These are phyloP conservation scores for Blastobotrys proliferans DNA, from an alignment of 1,139 yeast genomes.

Conservation along the genomic window DNA sequence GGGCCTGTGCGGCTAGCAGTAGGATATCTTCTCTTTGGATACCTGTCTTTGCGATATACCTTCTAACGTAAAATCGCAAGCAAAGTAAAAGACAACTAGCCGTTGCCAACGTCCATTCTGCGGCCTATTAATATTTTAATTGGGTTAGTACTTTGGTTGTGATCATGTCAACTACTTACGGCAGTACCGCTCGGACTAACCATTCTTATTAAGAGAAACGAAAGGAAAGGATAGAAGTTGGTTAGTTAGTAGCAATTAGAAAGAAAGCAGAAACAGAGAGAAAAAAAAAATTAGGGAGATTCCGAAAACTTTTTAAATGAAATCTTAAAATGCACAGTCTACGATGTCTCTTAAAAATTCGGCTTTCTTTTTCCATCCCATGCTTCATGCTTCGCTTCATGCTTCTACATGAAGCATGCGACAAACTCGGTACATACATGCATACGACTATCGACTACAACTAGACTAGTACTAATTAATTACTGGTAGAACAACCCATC, in stretches of 20 bases:
- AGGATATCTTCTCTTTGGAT: constrained; percentile 29
- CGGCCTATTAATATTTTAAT: no score
- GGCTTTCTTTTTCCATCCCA: no score
- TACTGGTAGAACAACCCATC: no score
- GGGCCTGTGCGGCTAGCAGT: constrained; percentile 25
- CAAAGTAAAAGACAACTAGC: constrained; percentile 21
- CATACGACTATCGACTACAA: no score
- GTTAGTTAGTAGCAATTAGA: neutral
- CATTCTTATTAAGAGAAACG: constrained; percentile 2
- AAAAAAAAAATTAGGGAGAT: neutral
- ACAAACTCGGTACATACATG: no score
- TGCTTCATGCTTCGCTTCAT: no score
- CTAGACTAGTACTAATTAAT: no score
- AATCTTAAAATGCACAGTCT: no score
- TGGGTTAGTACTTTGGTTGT: no score
- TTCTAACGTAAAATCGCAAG: constrained; percentile 27
- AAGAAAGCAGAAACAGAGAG: neutral
- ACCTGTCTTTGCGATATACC: constrained; percentile 25
- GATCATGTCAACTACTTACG: constrained; percentile 7
- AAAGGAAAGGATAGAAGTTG: neutral
- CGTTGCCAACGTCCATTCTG: constrained; percentile 28
- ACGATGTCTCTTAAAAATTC: no score
- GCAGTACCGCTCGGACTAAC: constrained; percentile 13
- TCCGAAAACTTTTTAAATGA: no score
- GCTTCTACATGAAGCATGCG: no score